These are phyloP conservation scores for Apocynum venetum DNA, from an alignment of 257 asterid species.

Conservation along the genomic window DNA sequence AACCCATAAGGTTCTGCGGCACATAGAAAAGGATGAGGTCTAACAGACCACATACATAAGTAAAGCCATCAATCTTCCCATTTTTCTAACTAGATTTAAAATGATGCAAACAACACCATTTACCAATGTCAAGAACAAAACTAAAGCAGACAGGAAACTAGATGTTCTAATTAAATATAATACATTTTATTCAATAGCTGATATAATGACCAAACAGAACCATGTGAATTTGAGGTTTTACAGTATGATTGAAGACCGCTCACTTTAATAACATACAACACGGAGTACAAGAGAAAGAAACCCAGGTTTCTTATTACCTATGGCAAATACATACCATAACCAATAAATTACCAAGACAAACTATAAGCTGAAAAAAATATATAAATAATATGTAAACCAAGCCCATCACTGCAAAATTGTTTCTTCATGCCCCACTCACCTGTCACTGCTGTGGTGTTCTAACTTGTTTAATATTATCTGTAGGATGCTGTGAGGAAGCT, in stretches of 20 bases:
- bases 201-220: constrained; percentile 30
- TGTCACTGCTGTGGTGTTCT: constrained; percentile 47
- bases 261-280: constrained; percentile 22
- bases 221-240: constrained; percentile 33
- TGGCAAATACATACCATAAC: constrained; percentile 58
- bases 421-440: constrained; percentile 54
- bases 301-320: constrained; percentile 45
- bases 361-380: constrained; percentile 27
- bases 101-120: not conserved
- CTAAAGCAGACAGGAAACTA: not conserved
- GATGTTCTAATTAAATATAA: constrained; percentile 1
- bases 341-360: constrained; percentile 40
- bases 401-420: constrained; percentile 73
- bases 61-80: not conserved
- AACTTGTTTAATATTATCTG: constrained; percentile 53
- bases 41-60: not conserved
- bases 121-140: not conserved
- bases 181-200: constrained; percentile 29
- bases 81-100: not conserved
- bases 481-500: constrained; percentile 48
- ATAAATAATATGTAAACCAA: constrained; percentile 36
- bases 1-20: not conserved
- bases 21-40: not conserved
- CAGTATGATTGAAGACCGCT: constrained; percentile 46
- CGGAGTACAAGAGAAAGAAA: constrained; percentile 20